phyloP scores from a whole-genome alignment of 345 rosid genomes.

The Kandelia obovata region DNA sequence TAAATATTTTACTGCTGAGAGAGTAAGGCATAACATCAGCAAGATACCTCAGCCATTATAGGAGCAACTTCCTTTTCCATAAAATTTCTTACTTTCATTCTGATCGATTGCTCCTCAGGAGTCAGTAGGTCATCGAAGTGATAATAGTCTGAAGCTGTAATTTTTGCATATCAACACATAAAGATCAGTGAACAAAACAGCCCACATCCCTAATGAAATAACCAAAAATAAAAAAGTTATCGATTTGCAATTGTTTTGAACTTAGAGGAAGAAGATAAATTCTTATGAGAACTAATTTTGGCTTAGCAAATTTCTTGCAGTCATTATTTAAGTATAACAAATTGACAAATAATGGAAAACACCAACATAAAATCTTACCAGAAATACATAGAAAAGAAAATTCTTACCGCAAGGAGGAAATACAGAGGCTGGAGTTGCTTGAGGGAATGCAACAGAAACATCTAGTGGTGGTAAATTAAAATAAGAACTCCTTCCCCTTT shows the following conservation, averaged over 20 bases:
- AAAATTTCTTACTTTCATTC: conserved; percentile 64
- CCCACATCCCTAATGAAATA: not conserved
- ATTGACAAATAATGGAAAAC: too few relatives aligned
- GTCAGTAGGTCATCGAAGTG: conserved; percentile 71
- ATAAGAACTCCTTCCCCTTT: conserved; percentile 49
- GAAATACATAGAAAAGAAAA: too few relatives aligned
- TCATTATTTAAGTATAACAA: too few relatives aligned
- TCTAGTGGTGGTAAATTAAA: conserved; percentile 60
- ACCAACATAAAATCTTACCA: too few relatives aligned
- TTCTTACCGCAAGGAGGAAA: conserved; percentile 81
- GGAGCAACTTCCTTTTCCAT: conserved; percentile 98
- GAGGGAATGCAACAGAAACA: conserved; percentile 84
- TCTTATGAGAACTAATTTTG: too few relatives aligned
- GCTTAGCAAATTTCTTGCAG: too few relatives aligned
- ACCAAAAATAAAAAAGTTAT: not conserved
- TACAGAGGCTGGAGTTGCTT: conserved; percentile 83
- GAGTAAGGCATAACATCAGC: conserved; percentile 1
- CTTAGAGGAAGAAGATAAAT: too few relatives aligned
- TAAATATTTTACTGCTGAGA: too few relatives aligned
- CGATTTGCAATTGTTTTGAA: not conserved
- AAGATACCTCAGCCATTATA: conserved; percentile 68
- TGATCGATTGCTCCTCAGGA: conserved; percentile 64
- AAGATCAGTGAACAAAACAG: conserved; percentile 1
- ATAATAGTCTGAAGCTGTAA: conserved; percentile 80
- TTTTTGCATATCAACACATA: conserved; percentile 5